Conservation (phyloP, 768 basidiomycete genomes). For the Postia placenta region DNA sequence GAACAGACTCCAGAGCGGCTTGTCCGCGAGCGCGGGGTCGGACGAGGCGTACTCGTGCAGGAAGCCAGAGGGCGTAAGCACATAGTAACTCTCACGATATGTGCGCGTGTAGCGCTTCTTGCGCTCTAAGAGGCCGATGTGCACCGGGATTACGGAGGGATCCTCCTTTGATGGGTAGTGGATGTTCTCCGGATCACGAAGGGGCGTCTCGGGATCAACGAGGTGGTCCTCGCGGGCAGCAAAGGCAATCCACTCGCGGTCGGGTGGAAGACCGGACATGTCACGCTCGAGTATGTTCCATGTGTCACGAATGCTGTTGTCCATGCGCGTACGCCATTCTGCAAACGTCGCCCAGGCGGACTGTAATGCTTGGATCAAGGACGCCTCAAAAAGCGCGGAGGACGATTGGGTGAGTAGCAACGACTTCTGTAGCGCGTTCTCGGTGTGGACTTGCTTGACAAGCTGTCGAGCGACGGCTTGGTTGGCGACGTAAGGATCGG, state of each 20-base stretch:
- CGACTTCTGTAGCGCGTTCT: constrained; percentile 95
- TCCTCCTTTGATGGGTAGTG: constrained; percentile 90
- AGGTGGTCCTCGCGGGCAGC: constrained; percentile 91
- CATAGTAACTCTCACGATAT: constrained; percentile 83
- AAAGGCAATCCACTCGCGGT: constrained; percentile 95
- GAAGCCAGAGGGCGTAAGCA: constrained; percentile 94
- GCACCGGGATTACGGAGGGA: constrained; percentile 76
- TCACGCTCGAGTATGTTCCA: constrained; percentile 64
- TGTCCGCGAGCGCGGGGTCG: constrained; percentile 55
- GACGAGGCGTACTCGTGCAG: constrained; percentile 85
- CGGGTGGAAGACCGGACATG: constrained; percentile 77
- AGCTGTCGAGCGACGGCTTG: constrained; percentile 72
- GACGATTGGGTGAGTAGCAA: constrained; percentile 99
- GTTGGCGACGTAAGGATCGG: constrained; percentile 82
- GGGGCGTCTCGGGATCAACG: constrained; percentile 92
- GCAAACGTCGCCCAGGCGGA: constrained; percentile 97
- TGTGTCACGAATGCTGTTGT: constrained; percentile 63
- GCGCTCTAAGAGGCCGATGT: constrained; percentile 86
- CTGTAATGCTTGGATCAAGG: constrained; percentile 91
- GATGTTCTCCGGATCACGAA: constrained; percentile 72
- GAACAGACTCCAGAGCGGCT: constrained; percentile 82
- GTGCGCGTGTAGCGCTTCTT: constrained; percentile 91
- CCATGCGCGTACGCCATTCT: constrained; percentile 87
- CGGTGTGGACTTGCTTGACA: constrained; percentile 90
- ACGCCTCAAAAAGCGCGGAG: constrained; percentile 94